Percentiles rank a stretch among this genome's conserved stretches.
Evolutionary conservation across 495 filamentous ascomycete species (phyloP).

Genomic region (Talaromyces borbonicus): DNA sequence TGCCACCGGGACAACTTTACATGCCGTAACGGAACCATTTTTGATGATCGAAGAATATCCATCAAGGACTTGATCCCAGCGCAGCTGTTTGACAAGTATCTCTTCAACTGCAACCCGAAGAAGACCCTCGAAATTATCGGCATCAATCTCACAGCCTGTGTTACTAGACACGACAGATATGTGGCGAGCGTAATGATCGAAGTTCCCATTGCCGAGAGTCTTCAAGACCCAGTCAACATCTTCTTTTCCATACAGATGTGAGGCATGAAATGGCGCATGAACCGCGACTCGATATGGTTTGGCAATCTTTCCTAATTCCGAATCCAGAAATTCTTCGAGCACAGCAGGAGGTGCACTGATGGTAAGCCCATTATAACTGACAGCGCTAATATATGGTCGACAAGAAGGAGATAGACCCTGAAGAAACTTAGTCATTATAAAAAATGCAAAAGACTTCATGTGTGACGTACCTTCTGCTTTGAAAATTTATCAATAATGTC

Average conservation of each 20-base stretch:
- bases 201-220: conserved; percentile 19
- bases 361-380: conserved; percentile 57
- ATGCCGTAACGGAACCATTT: conserved; percentile 19
- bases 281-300: conserved; percentile 59
- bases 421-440: conserved; percentile 21
- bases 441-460: background rate
- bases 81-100: conserved; percentile 47
- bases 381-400: conserved; percentile 64
- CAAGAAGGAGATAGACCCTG: conserved; percentile 51
- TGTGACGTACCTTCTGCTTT: conserved; percentile 10
- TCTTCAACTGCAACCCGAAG: conserved; percentile 45
- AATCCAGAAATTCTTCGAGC: conserved; percentile 46
- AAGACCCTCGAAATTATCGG: conserved; percentile 37
- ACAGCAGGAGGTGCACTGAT: conserved; percentile 70
- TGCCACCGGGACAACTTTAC: conserved; percentile 44
- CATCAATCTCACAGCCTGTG: conserved; percentile 36
- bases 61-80: conserved; percentile 48
- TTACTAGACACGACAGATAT: conserved; percentile 51
- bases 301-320: conserved; percentile 39
- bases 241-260: conserved; percentile 53
- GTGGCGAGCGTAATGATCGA: conserved; percentile 37
- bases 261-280: conserved; percentile 72
- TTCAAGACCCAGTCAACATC: conserved; percentile 54
- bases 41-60: conserved; percentile 33
- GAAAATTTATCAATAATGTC: conserved; percentile 18